Base-by-base conservation (phyloP, 1,284 basidiomycete species). In the Puccinia polysora region DNA sequence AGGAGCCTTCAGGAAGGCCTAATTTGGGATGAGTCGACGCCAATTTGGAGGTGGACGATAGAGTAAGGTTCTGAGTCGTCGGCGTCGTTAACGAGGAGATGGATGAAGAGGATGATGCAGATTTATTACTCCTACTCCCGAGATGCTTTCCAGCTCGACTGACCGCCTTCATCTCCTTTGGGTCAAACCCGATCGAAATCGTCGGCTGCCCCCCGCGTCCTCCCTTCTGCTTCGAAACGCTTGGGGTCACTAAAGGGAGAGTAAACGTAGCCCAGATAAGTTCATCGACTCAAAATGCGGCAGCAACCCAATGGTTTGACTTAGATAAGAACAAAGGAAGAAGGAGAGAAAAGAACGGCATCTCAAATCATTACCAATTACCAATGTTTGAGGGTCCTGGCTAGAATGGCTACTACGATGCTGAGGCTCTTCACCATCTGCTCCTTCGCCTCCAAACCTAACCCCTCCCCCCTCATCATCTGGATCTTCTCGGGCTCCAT, bases 101-200 rank as follows among this genome's bases (percentile, higher is more conserved):
- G n/a, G n/a, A n/a, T n/a, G n/a, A n/a, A n/a, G n/a, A n/a, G n/a
- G n/a, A n/a, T n/a, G n/a, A n/a, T n/a, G n/a, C n/a, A n/a, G n/a
- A n/a, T n/a, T n/a, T n/a, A n/a, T n/a, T n/a, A n/a, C n/a, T n/a
- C n/a, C n/a, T n/a, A n/a, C n/a, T n/a, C n/a, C n/a, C n/a, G n/a
- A n/a, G n/a, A n/a, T n/a, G n/a, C n/a, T n/a, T n/a, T n/a, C n/a
- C n/a, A n/a, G n/a, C n/a, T n/a, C n/a, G n/a, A n/a, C n/a, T n/a
- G n/a, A n/a, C n/a, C n/a, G n/a, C n/a, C n/a, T n/a, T n/a, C n/a
- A n/a, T n/a, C n/a, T n/a, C n/a, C n/a, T 45, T 45, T 52, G 58
- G 58, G 32, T 60, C 58, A 30, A 60, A 60, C 4, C 58, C 58
- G 20, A 60, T 60, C 32, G 58, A 60, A 30, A 60, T 34, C 6